These are phyloP conservation scores for Aspergillus quadrilineatus DNA, from an alignment of 2,329 filamentous ascomycete genomes.

Conservation along the genomic window DNA sequence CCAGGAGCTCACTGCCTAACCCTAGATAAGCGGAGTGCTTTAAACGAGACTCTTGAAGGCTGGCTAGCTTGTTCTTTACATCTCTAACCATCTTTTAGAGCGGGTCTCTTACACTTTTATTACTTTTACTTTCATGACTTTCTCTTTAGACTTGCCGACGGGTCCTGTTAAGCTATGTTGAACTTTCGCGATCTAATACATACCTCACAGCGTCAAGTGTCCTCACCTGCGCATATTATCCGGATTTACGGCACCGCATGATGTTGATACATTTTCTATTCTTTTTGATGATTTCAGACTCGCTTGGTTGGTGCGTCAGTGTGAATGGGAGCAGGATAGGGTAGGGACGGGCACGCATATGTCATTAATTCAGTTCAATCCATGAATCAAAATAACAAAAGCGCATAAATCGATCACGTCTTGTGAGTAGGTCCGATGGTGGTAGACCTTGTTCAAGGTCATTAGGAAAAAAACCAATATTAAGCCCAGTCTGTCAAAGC, in stretches of 20 bases:
- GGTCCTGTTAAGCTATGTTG: background rate
- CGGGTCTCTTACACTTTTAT: background rate
- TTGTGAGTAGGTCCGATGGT: too few relatives aligned
- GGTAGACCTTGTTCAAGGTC: too few relatives aligned
- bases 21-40: background rate
- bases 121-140: too few relatives aligned
- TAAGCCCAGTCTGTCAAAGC: too few relatives aligned
- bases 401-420: too few relatives aligned
- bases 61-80: background rate
- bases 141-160: background rate
- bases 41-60: background rate
- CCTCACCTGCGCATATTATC: background rate
- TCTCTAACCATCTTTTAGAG: background rate
- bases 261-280: background rate
- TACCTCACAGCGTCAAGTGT: background rate
- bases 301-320: background rate
- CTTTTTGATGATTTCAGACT: background rate
- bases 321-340: background rate
- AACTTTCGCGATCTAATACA: background rate
- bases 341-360: background rate
- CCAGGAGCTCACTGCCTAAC: conserved; percentile 39
- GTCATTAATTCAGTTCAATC: background rate
- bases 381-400: too few relatives aligned
- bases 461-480: too few relatives aligned
- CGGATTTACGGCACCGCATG: background rate